Evolutionary conservation across 2,329 filamentous ascomycete genomes (phyloP), one percentile per base, ranked within the genome.

Genomic region (Fusarium sp.): DNA sequence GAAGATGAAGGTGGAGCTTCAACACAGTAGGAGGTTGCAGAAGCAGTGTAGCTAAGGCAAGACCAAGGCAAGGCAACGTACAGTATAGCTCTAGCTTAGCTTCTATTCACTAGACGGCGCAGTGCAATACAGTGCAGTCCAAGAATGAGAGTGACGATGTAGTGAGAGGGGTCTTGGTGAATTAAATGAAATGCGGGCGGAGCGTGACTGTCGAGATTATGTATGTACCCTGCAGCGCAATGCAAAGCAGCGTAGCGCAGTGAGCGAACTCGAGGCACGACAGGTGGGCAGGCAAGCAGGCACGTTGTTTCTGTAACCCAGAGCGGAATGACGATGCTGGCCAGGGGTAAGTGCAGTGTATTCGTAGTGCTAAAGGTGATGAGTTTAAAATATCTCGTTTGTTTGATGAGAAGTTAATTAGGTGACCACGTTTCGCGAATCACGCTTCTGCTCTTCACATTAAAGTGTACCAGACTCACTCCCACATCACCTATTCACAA

Each of bases 131-230:
- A 53, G 48, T 53, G 25, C 25, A 47, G 61, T 58, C 51, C 51
- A 71, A 73, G 64, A 57, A 67, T 55, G 53, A 40, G 37, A 52
- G 30, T 52, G 32, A 40, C 13, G 37, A n/a, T 41, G 34, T 41
- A 53, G 47, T 64, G 42, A 67, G 68, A 71, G 68, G 73, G 67
- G 61, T 60, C 46, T 53, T 68, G 58, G 72, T 66, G 62, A 56
- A 67, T 66, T 42, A 61, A 61, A 66, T 67, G 49, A 66, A 67
- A 66, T 61, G 65, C 48, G 68, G 61, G 67, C 63, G 70, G 70
- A 75, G 64, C 64, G 69, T 75, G 73, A 68, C 72, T 51, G 57
- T 63, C 55, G 67, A 69, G 63, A 70, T 71, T 75, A 71, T 75
- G 69, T 70, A 63, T 63, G 66, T 60, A 67, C 59, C 68, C 65